These are phyloP conservation scores for Nectriaceae sp. DNA, from an alignment of 2,329 filamentous ascomycete species.

Conservation along the genomic window DNA sequence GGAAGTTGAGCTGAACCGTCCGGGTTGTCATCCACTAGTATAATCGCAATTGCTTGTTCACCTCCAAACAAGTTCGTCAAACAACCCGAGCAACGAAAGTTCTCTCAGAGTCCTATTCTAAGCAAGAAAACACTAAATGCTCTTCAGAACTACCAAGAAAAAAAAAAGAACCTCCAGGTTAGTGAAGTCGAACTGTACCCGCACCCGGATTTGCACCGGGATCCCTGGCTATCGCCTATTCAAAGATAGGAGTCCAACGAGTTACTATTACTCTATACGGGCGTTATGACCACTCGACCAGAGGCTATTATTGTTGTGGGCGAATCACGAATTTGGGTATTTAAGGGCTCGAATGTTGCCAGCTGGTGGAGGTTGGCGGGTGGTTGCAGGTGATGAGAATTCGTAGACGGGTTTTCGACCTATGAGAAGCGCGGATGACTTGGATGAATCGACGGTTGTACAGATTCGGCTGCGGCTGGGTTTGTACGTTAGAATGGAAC, in stretches of 20 bases:
- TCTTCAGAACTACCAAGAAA: too few species aligned
- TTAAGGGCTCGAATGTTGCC: conserved; percentile 17
- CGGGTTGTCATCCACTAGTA: too few species aligned
- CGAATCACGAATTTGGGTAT: conserved; percentile 7
- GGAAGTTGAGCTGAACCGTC: too few species aligned
- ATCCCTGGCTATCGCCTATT: conserved; percentile 37
- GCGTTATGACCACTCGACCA: conserved; percentile 26
- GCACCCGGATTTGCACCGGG: conserved; percentile 40
- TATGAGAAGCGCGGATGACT: neutral
- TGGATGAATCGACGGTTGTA: neutral
- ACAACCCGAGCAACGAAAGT: too few species aligned
- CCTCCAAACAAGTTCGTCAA: too few species aligned
- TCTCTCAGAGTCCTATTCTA: too few species aligned
- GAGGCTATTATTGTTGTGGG: conserved; percentile 15
- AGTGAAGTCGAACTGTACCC: conserved; percentile 18
- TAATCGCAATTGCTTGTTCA: too few species aligned
- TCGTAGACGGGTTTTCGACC: neutral
- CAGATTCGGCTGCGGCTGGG: too few species aligned
- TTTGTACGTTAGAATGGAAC: too few species aligned
- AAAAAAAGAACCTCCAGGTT: conserved; percentile 7
- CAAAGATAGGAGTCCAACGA: conserved; percentile 37
- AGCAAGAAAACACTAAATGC: too few species aligned
- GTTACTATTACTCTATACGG: conserved; percentile 40
- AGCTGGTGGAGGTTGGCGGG: conserved; percentile 13
- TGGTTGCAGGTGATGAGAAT: conserved; percentile 13